Evolutionary conservation across 495 filamentous ascomycete genomes (phyloP).

Genomic region (Sordaria brevicollis): DNA sequence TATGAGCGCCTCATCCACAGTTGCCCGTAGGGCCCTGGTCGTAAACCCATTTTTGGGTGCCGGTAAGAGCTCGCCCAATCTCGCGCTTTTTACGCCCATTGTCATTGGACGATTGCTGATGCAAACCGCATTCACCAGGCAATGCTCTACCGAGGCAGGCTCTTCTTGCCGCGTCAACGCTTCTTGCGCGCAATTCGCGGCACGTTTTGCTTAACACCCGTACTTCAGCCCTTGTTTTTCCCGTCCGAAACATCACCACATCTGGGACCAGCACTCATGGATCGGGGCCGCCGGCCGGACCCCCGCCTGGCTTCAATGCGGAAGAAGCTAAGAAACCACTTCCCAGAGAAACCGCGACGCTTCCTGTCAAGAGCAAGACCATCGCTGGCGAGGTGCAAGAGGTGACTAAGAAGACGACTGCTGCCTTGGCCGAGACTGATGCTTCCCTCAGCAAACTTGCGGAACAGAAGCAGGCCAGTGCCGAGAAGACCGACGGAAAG

Average conservation of each 20-base stretch:
- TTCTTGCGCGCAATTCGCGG: slow-evolving; percentile 46
- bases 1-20: slow-evolving; percentile 53
- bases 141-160: slow-evolving; percentile 27
- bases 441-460: slow-evolving; percentile 23
- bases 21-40: slow-evolving; percentile 47
- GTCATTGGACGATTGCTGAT: slow-evolving; percentile 2
- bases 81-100: slow-evolving; percentile 7
- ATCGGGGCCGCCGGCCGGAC: slow-evolving; percentile 44
- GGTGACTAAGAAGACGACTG: slow-evolving; percentile 19
- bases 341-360: slow-evolving; percentile 33
- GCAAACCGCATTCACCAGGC: slow-evolving; percentile 13
- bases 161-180: slow-evolving; percentile 35
- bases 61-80: slow-evolving; percentile 17
- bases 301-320: slow-evolving; percentile 89
- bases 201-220: slow-evolving; percentile 49
- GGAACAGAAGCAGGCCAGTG: slow-evolving; percentile 20
- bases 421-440: slow-evolving; percentile 13
- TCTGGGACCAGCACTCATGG: slow-evolving; percentile 47
- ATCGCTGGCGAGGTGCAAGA: slow-evolving; percentile 21
- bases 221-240: slow-evolving; percentile 56
- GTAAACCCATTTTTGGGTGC: slow-evolving; percentile 42
- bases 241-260: slow-evolving; percentile 56
- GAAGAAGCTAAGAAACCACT: slow-evolving; percentile 85
- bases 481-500: slow-evolving; percentile 33
- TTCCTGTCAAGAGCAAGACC: slow-evolving; percentile 21